A percentile compares a stretch with the other conserved stretches of the same genome.
These are phyloP conservation scores for Magnusiomyces suaveolens DNA, from an alignment of 1,139 yeast genomes.

Conservation along the genomic window DNA sequence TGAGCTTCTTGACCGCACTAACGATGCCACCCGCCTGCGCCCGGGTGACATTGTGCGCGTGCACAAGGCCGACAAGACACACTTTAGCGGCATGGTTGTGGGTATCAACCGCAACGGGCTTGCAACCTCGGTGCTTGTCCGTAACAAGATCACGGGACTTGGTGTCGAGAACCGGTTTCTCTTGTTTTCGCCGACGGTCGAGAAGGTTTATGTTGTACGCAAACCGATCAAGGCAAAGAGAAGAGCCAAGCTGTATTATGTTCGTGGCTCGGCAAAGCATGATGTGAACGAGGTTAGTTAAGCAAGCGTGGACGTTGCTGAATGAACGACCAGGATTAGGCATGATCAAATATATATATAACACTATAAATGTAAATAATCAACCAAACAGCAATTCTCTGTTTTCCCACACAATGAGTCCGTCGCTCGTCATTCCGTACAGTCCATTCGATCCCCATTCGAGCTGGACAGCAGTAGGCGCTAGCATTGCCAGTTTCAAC, in stretches of 20 bases:
- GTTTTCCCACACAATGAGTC: not conserved
- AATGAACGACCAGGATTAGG: too few relatives aligned
- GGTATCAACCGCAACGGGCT: slow-evolving; percentile 63
- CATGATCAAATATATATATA: too few relatives aligned
- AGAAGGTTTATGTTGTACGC: slow-evolving; percentile 63
- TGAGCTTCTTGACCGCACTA: slow-evolving; percentile 43
- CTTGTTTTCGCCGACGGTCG: slow-evolving; percentile 65
- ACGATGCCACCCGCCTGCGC: slow-evolving; percentile 44
- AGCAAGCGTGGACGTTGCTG: too few relatives aligned
- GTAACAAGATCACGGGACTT: slow-evolving; percentile 68
- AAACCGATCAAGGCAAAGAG: slow-evolving; percentile 60
- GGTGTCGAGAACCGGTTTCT: slow-evolving; percentile 79
- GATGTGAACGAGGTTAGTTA: slow-evolving; percentile 58
- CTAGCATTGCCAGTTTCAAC: not conserved
- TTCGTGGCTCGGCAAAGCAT: slow-evolving; percentile 61
- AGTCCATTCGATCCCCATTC: not conserved
- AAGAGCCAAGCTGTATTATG: slow-evolving; percentile 78
- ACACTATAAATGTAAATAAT: not conserved
- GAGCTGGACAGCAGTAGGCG: not conserved
- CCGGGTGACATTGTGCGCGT: slow-evolving; percentile 80
- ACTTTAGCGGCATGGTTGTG: slow-evolving; percentile 66
- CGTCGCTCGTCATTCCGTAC: not conserved
- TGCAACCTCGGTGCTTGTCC: slow-evolving; percentile 61
- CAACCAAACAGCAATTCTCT: slow-evolving; percentile 8
- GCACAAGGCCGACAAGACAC: slow-evolving; percentile 57